Evolutionary conservation across 495 filamentous ascomycete genomes (phyloP).

Genomic region (Neurospora discreta): DNA sequence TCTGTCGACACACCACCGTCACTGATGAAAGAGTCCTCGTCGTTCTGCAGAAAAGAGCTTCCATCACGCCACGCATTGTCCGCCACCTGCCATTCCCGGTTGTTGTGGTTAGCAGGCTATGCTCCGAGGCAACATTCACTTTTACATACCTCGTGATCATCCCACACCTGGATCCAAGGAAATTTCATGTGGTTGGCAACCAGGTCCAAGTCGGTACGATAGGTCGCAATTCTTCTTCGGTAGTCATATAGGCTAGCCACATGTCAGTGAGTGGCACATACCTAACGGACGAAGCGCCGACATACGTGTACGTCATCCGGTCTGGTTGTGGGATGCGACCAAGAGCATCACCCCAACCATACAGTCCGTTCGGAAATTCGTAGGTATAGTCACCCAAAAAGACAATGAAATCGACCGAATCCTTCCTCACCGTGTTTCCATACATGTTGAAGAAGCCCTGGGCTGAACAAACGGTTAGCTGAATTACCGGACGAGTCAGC

Average conservation of each 20-base stretch:
- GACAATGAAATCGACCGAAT: slow-evolving; percentile 54
- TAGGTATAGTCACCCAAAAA: slow-evolving; percentile 64
- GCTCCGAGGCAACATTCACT: not conserved
- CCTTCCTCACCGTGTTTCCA: slow-evolving; percentile 54
- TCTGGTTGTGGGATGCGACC: slow-evolving; percentile 44
- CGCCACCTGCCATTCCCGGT: slow-evolving; percentile 33
- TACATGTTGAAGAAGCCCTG: slow-evolving; percentile 51
- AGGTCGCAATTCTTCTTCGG: slow-evolving; percentile 46
- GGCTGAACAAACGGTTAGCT: slow-evolving; percentile 12
- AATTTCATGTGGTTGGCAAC: slow-evolving; percentile 44
- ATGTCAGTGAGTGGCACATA: slow-evolving; percentile 16
- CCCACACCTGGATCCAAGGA: slow-evolving; percentile 62
- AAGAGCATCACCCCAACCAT: slow-evolving; percentile 42
- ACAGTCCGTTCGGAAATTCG: slow-evolving; percentile 46
- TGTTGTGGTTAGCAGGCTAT: not conserved
- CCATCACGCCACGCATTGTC: slow-evolving; percentile 54
- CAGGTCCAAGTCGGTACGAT: slow-evolving; percentile 52
- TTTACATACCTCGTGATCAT: slow-evolving; percentile 42
- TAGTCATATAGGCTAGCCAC: slow-evolving; percentile 44
- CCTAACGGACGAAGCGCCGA: slow-evolving; percentile 11
- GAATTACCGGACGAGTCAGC: not conserved
- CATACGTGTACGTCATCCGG: slow-evolving; percentile 36
- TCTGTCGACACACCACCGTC: slow-evolving; percentile 51
- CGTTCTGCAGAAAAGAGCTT: slow-evolving; percentile 43
- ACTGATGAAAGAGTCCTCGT: slow-evolving; percentile 46